These are phyloP conservation scores for Leccinum boreale DNA, from an alignment of 768 basidiomycete genomes.

Conservation along the genomic window DNA sequence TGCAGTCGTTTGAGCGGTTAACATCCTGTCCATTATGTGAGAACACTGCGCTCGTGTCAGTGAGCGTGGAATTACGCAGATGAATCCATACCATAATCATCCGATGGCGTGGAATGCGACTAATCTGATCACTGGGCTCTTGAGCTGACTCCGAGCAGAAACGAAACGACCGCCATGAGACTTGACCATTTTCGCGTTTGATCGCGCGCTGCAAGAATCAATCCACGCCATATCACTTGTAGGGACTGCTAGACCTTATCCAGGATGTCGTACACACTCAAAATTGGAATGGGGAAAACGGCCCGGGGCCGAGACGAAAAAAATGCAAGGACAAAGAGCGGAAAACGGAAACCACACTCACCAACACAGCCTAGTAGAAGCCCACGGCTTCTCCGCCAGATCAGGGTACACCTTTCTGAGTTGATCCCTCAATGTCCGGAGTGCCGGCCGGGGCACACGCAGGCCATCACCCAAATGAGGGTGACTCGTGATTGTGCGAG, in stretches of 20 bases:
- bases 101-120: not conserved
- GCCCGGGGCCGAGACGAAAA: not conserved
- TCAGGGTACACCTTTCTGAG: slow-evolving; percentile 69
- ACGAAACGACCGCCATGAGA: not conserved
- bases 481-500: slow-evolving; percentile 69
- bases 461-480: slow-evolving; percentile 48
- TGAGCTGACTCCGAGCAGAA: not conserved
- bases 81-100: not conserved
- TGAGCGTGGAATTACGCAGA: not conserved
- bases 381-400: slow-evolving; percentile 69
- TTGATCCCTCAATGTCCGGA: slow-evolving; percentile 48
- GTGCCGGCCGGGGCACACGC: slow-evolving; percentile 59
- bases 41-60: too few species aligned
- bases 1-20: not conserved
- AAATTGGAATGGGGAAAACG: not conserved
- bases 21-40: not conserved
- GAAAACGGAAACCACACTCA: slow-evolving; percentile 33
- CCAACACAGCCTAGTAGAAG: slow-evolving; percentile 85
- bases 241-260: not conserved
- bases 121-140: not conserved
- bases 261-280: not conserved
- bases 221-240: not conserved
- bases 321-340: not conserved
- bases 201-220: not conserved
- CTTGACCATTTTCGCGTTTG: not conserved